Conservation (phyloP, 2,329 filamentous ascomycete species). For the Fusarium nanum region DNA sequence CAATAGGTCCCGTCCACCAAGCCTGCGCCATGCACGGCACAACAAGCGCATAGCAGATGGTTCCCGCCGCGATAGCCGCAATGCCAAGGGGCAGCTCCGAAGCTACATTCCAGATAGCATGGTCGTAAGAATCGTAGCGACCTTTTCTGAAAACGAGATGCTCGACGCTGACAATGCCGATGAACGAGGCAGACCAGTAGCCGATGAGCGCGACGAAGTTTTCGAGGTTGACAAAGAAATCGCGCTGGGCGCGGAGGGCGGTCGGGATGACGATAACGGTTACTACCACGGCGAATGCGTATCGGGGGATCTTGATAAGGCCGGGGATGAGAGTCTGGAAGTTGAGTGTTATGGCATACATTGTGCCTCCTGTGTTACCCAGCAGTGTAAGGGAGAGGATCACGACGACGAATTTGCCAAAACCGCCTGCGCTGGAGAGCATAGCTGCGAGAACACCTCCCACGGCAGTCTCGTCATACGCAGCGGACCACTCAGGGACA, state of each 20-base stretch:
- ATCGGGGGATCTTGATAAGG: conserved; percentile 66
- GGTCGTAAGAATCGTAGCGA: conserved; percentile 59
- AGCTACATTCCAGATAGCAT: conserved; percentile 60
- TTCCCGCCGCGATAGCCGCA: conserved; percentile 59
- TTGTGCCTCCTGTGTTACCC: conserved; percentile 69
- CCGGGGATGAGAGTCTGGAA: conserved; percentile 71
- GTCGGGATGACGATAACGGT: conserved; percentile 70
- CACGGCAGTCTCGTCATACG: conserved; percentile 64
- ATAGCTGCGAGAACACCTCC: conserved; percentile 71
- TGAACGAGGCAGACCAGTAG: conserved; percentile 68
- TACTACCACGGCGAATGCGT: conserved; percentile 67
- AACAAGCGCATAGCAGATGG: conserved; percentile 62
- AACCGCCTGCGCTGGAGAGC: conserved; percentile 67
- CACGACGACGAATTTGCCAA: conserved; percentile 72
- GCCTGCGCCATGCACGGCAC: conserved; percentile 70
- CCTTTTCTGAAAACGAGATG: conserved; percentile 61
- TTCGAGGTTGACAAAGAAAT: conserved; percentile 68
- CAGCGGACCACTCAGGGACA: conserved; percentile 64
- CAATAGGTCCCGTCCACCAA: conserved; percentile 72
- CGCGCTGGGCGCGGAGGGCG: conserved; percentile 64
- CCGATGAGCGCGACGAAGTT: conserved; percentile 69
- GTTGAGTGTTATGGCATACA: conserved; percentile 73
- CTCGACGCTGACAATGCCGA: conserved; percentile 62
- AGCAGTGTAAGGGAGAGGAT: conserved; percentile 67
- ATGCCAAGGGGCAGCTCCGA: conserved; percentile 58